These are phyloP conservation scores for Aureobasidium musti DNA, from an alignment of 2,329 filamentous ascomycete species.

Conservation along the genomic window DNA sequence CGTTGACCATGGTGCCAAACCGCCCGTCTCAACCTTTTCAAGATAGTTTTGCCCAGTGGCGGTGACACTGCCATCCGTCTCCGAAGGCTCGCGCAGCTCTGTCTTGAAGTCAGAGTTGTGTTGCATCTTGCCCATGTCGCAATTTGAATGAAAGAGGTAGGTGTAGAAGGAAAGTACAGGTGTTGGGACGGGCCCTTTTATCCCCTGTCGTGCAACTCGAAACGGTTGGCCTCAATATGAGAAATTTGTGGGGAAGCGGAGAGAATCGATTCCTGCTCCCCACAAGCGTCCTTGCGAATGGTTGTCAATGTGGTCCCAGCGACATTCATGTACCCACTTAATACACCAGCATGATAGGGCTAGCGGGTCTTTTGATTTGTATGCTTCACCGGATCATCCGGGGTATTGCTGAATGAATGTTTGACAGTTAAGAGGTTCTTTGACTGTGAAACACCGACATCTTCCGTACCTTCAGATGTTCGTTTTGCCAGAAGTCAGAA, in stretches of 20 bases:
- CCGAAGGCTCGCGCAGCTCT: conserved; percentile 9
- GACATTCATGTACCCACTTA: conserved; percentile 19
- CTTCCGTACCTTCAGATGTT: not conserved
- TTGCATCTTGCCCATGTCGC: conserved; percentile 2
- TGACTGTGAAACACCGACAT: not conserved
- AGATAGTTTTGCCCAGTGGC: not conserved
- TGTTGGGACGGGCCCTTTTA: conserved; percentile 17
- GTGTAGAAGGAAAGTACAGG: not conserved
- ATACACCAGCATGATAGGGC: not conserved
- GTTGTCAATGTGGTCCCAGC: conserved; percentile 8
- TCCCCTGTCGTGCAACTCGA: conserved; percentile 21
- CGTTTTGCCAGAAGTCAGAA: not conserved
- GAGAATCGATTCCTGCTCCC: conserved; percentile 21
- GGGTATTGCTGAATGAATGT: conserved; percentile 8
- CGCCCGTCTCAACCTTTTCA: conserved; percentile 19
- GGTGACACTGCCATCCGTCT: not conserved
- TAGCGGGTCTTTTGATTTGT: not conserved
- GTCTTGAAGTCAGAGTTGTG: conserved; percentile 3
- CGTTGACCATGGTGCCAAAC: conserved; percentile 18
- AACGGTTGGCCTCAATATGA: conserved; percentile 28
- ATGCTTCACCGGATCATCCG: conserved; percentile 5
- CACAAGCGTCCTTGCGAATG: conserved; percentile 10
- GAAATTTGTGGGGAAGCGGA: conserved; percentile 23
- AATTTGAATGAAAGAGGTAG: not conserved
- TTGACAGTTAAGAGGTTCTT: conserved; percentile 8